Base-by-base conservation (phyloP, 2,329 filamentous ascomycete genomes). In the Balansia obtecta region DNA sequence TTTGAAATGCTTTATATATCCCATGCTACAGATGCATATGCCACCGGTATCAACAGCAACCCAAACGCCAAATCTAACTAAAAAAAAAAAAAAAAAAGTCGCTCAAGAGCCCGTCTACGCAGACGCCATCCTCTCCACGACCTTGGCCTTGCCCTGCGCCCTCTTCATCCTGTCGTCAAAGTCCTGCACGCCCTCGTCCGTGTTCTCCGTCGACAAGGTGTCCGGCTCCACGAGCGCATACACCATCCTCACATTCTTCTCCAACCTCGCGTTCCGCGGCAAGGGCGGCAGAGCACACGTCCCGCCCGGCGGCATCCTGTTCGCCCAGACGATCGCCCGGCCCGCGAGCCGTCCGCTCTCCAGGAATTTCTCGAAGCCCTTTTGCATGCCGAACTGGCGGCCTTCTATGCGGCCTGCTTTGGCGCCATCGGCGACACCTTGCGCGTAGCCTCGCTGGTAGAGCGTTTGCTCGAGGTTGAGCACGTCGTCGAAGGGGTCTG, bases 281-380 rank as follows among this genome's bases (percentile, higher is more conserved):
- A 85, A 67, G 1, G 58, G 57, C 11, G 71, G 67, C 9, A 75
- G 60, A 6, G 55, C 56, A 51, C 58, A 63, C 4, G 53, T 12
- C 11, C 51, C 46, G 3, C 12, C 9, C 50, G 55, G 42, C 1
- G 64, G 71, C 11, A 89, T 67, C 49, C 89, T 76, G 53, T 86
- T 85, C 12, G 83, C 82, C 90, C 91, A 97, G n/a, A 97, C 74
- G 22, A 86, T 69, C 13, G 88, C 82, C 60, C 82, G 83, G 43
- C 88, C 87, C 58, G 91, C 84, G 33, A 97, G 68, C 52, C 77
- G 76, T 2, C 91, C 91, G 65, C 88, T 79, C 54, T 88, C 83
- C 41, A 86, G 63, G 61, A 94, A 96, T 68, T 95, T 97, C 60
- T 95, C 88, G 59, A 93, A 97, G 0, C 90, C 91, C 56, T 90